Percentiles rank a stretch among this genome's conserved stretches.
phyloP scores from a whole-genome alignment of 805 yeast species.

The Saturnispora serradocipensis region DNA sequence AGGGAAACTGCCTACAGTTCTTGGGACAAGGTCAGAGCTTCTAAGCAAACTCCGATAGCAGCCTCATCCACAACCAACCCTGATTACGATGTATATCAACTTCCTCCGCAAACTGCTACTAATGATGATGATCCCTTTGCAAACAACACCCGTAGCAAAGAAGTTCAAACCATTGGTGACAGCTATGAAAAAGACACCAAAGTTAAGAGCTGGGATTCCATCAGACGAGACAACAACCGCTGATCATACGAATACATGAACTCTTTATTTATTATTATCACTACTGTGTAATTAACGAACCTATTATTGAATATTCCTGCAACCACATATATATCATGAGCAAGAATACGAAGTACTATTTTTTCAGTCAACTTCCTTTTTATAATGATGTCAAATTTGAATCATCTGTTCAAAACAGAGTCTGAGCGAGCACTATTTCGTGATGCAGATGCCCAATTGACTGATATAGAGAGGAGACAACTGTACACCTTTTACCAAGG shows the following conservation, averaged over 20 bases:
- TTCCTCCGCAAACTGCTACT: neutral
- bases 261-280: neutral
- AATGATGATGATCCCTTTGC: slow-evolving; percentile 5
- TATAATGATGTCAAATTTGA: slow-evolving; percentile 6
- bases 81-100: neutral
- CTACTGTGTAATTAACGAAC: neutral
- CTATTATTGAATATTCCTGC: neutral
- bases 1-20: slow-evolving; percentile 12
- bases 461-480: slow-evolving; percentile 32
- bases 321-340: neutral
- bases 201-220: neutral
- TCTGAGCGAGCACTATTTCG: slow-evolving; percentile 36
- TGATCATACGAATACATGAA: neutral
- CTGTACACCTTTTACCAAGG: slow-evolving; percentile 32
- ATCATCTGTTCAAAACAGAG: slow-evolving; percentile 21
- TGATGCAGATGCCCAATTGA: slow-evolving; percentile 36
- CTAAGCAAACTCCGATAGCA: neutral
- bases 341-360: neutral
- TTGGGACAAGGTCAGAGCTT: slow-evolving; percentile 20
- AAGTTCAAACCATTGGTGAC: slow-evolving; percentile 1
- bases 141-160: neutral
- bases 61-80: neutral
- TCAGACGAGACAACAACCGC: neutral
- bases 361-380: neutral
- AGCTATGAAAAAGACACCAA: slow-evolving; percentile 1